Percentiles rank a stretch among this genome's conserved stretches.
Conservation (phyloP, 2,329 filamentous ascomycete species). For the Cladophialophora carrionii region DNA sequence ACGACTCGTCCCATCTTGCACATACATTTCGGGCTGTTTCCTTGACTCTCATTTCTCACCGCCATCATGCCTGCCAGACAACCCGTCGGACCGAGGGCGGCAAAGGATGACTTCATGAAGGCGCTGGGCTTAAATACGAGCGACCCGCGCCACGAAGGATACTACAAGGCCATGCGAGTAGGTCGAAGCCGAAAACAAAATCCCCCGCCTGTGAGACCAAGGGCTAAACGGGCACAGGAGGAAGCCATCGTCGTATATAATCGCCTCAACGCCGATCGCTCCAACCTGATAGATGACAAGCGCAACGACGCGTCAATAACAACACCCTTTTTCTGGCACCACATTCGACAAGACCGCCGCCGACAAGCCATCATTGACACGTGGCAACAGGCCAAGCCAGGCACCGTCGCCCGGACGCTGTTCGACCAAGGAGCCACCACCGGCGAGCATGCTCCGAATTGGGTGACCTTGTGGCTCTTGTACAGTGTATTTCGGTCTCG, state of each 20-base stretch:
- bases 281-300: conserved; percentile 48
- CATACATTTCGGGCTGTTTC: conserved; percentile 36
- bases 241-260: conserved; percentile 52
- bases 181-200: conserved; percentile 28
- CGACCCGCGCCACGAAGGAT: conserved; percentile 50
- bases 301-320: conserved; percentile 45
- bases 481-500: conserved; percentile 54
- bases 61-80: conserved; percentile 33
- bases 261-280: conserved; percentile 47
- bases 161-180: conserved; percentile 52
- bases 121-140: conserved; percentile 48
- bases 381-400: conserved; percentile 46
- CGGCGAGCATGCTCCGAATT: conserved; percentile 52
- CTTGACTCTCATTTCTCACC: conserved; percentile 27
- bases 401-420: conserved; percentile 44
- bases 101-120: conserved; percentile 54
- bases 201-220: not conserved
- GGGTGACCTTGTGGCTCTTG: conserved; percentile 53
- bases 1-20: conserved; percentile 34
- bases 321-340: conserved; percentile 53
- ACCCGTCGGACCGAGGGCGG: conserved; percentile 47
- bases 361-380: conserved; percentile 50
- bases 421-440: conserved; percentile 49
- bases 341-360: conserved; percentile 50
- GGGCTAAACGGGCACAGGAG: conserved; percentile 42